Conservation (phyloP, 2,329 filamentous ascomycete genomes). For the Aurifilum marmelostoma region DNA sequence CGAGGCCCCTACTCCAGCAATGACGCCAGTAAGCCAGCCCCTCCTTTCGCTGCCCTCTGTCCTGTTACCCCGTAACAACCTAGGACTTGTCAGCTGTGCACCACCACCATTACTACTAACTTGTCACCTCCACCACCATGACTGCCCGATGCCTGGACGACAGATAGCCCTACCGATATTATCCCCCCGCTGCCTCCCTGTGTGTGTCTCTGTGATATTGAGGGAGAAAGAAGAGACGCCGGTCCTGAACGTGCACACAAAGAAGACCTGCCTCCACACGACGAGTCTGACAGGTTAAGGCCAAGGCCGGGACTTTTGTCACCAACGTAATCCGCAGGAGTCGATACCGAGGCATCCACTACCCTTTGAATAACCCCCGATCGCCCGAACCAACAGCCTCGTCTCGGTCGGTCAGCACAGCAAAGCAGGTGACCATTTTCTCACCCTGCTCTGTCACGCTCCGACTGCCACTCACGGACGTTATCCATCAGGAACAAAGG, state of each 20-base stretch:
- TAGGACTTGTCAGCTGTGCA: no score
- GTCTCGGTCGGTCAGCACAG: neutral
- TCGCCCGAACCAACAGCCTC: neutral
- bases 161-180: neutral
- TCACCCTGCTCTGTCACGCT: neutral
- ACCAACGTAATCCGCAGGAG: neutral
- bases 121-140: neutral
- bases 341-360: slow-evolving; percentile 1
- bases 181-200: neutral
- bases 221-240: neutral
- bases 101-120: no score
- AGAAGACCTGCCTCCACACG: neutral
- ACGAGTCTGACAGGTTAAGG: neutral
- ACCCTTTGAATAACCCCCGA: neutral
- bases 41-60: neutral
- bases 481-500: neutral
- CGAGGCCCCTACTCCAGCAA: neutral
- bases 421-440: neutral
- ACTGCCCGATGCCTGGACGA: neutral
- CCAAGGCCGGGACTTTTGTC: neutral
- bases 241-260: neutral
- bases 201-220: neutral
- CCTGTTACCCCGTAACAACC: neutral
- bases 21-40: slow-evolving; percentile 5
- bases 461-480: neutral